Percentiles rank a stretch among this genome's conserved stretches.
phyloP scores from a whole-genome alignment of 176 grass and related monocot genomes.

The Eragrostis curvula region DNA sequence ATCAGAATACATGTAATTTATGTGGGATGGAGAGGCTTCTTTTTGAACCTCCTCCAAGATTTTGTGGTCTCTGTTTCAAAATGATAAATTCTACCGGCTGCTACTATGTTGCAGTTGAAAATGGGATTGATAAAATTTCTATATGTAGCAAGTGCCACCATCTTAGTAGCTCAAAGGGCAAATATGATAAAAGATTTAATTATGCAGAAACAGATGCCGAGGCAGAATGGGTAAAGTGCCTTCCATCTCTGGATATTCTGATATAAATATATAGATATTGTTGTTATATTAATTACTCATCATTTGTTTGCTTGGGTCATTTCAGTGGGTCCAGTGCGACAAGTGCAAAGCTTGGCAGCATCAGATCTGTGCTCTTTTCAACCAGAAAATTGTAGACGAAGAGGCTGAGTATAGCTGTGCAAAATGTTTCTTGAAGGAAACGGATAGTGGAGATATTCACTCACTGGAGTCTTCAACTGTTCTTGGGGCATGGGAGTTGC shows the following conservation, averaged over 20 bases:
- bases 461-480: slow-evolving; percentile 47
- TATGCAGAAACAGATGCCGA: slow-evolving; percentile 97
- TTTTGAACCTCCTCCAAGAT: slow-evolving; percentile 77
- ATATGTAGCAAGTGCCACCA: slow-evolving; percentile 92
- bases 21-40: slow-evolving; percentile 82
- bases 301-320: slow-evolving; percentile 43
- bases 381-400: slow-evolving; percentile 62
- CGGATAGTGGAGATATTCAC: slow-evolving; percentile 55
- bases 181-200: slow-evolving; percentile 64
- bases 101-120: slow-evolving; percentile 69
- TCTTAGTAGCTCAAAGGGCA: slow-evolving; percentile 63
- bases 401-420: slow-evolving; percentile 81
- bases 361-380: slow-evolving; percentile 97
- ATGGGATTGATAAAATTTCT: slow-evolving; percentile 61
- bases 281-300: slow-evolving; percentile 38
- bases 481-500: slow-evolving; percentile 75
- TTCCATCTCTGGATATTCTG: slow-evolving; percentile 22
- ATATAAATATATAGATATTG: background rate
- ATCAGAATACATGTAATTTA: slow-evolving; percentile 87
- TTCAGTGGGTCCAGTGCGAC: slow-evolving; percentile 92
- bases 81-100: slow-evolving; percentile 80
- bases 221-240: slow-evolving; percentile 79
- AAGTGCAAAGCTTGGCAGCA: slow-evolving; percentile 96
- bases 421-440: slow-evolving; percentile 76
- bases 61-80: slow-evolving; percentile 74